These are phyloP conservation scores for Cercospora sojina DNA, from an alignment of 2,329 filamentous ascomycete species.

Conservation along the genomic window DNA sequence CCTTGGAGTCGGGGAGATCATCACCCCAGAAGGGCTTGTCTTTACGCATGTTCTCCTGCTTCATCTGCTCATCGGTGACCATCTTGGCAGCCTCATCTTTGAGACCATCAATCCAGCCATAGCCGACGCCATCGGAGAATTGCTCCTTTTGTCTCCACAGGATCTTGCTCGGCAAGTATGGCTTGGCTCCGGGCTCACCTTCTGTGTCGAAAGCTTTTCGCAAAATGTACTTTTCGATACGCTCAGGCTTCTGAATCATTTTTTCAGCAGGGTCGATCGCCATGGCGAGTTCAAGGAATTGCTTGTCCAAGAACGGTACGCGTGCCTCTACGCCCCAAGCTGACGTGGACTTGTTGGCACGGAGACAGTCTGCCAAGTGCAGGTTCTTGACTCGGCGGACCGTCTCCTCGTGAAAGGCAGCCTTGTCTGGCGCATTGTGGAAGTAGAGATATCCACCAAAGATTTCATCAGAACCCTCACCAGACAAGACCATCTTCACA, in stretches of 20 bases:
- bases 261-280: slow-evolving; percentile 92
- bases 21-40: slow-evolving; percentile 93
- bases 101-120: slow-evolving; percentile 97
- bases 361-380: slow-evolving; percentile 91
- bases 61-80: slow-evolving; percentile 94
- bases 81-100: slow-evolving; percentile 90
- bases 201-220: slow-evolving; percentile 95
- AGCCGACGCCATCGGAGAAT: slow-evolving; percentile 95
- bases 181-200: slow-evolving; percentile 67
- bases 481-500: slow-evolving; percentile 98
- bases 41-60: slow-evolving; percentile 60
- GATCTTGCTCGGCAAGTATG: slow-evolving; percentile 94
- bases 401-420: slow-evolving; percentile 93
- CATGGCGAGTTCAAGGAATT: slow-evolving; percentile 92
- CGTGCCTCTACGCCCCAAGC: slow-evolving; percentile 98
- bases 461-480: slow-evolving; percentile 96
- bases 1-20: slow-evolving; percentile 94
- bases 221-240: slow-evolving; percentile 96
- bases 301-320: slow-evolving; percentile 96
- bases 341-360: slow-evolving; percentile 98
- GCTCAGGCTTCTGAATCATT: slow-evolving; percentile 73
- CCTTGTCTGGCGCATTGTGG: slow-evolving; percentile 86
- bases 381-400: slow-evolving; percentile 94
- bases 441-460: slow-evolving; percentile 99
- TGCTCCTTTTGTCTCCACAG: slow-evolving; percentile 99